Evolutionary conservation across 192 early-diverging fungal genomes (phyloP).

Genomic region (Coemansia sp.): DNA sequence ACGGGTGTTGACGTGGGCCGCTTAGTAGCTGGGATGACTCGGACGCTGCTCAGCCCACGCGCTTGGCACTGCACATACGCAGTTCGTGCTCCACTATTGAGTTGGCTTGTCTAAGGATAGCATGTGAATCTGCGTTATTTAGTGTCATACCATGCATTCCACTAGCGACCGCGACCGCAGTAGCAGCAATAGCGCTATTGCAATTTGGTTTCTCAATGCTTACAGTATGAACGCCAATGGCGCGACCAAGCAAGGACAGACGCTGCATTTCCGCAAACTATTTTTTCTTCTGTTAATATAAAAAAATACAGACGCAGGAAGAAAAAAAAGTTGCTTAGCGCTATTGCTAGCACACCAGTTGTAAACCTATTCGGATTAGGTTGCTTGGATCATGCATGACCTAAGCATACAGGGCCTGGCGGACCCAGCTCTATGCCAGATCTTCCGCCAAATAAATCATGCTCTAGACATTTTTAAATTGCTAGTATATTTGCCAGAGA

Average conservation of each 20-base stretch:
- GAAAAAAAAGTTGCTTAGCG: neutral
- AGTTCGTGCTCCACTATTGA: neutral
- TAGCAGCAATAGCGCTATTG: neutral
- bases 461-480: neutral
- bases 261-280: slow-evolving; percentile 1
- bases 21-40: slow-evolving; percentile 1
- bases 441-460: neutral
- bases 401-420: neutral
- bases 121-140: neutral
- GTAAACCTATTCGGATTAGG: neutral
- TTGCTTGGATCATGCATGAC: neutral
- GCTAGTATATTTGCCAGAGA: neutral
- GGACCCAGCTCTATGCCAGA: too few relatives aligned
- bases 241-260: neutral
- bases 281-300: neutral
- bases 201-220: neutral
- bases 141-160: neutral
- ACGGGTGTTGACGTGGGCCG: neutral
- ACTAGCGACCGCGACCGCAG: neutral
- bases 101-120: neutral
- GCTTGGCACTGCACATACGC: neutral
- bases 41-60: neutral
- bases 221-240: neutral
- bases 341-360: neutral
- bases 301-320: neutral